These are phyloP conservation scores for Leucoagaricus sp. DNA, from an alignment of 1,284 basidiomycete genomes.

Conservation along the genomic window DNA sequence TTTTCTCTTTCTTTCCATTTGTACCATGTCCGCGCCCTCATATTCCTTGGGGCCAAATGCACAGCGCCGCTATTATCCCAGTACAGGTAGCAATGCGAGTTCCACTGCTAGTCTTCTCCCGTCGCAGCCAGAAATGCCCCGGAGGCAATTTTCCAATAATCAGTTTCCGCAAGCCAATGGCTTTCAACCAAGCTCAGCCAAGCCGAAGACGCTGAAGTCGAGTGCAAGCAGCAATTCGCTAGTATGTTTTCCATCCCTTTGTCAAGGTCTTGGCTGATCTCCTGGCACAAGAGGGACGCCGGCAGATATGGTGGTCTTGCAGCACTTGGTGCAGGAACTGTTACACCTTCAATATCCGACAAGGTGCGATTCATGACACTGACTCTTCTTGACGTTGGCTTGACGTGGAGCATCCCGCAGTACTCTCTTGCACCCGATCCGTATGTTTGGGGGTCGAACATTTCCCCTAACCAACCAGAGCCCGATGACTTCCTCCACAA, in stretches of 20 bases:
- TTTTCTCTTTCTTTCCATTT: slow-evolving; percentile 14
- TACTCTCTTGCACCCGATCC: slow-evolving; percentile 76
- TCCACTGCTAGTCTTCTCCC: slow-evolving; percentile 58
- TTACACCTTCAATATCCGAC: slow-evolving; percentile 44
- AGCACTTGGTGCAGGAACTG: slow-evolving; percentile 17
- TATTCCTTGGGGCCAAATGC: slow-evolving; percentile 28
- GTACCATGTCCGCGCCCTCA: slow-evolving; percentile 13
- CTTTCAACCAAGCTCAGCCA: slow-evolving; percentile 2
- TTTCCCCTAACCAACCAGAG: slow-evolving; percentile 59
- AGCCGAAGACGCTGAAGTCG: background rate
- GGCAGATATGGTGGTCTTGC: slow-evolving; percentile 9
- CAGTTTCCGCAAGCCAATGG: background rate
- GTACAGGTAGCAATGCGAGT: slow-evolving; percentile 35
- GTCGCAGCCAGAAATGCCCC: slow-evolving; percentile 18
- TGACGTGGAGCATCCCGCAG: slow-evolving; percentile 34
- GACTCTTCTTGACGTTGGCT: slow-evolving; percentile 6
- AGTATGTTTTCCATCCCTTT: slow-evolving; percentile 30
- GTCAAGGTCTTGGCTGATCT: background rate
- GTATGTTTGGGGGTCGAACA: slow-evolving; percentile 62
- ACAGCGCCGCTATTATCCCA: slow-evolving; percentile 32
- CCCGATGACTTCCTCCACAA: slow-evolving; percentile 75
- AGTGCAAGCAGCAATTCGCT: slow-evolving; percentile 41
- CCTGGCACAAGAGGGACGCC: slow-evolving; percentile 1
- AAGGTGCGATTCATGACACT: slow-evolving; percentile 36
- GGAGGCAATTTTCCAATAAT: slow-evolving; percentile 5